Base-by-base conservation (phyloP, 805 yeast genomes). In the Wickerhamiella qilinensis region DNA sequence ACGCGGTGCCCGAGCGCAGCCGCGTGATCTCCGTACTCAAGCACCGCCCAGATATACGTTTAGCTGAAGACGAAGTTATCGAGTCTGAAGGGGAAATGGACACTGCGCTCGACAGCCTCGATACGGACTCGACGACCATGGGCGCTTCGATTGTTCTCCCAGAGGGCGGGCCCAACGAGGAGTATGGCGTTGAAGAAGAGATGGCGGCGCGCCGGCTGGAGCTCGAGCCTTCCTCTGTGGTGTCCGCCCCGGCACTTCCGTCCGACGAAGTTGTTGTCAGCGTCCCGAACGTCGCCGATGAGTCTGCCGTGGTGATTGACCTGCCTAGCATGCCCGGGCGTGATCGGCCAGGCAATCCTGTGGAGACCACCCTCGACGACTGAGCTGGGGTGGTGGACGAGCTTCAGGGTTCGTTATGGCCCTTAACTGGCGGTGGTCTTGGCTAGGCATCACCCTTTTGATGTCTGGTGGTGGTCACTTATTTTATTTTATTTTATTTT, bases 11-110 rank as follows among this genome's bases (percentile, higher is more conserved):
- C 3, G 31, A 29, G 15, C 20, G 30, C 12, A 22, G 33, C n/a
- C 40, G 52, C 20, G 45, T 39, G 20, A 28, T 50, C 16, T 38
- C 34, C 16, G 30, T 50, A n/a, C 29, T n/a, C 4, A 12, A 19
- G 25, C 4, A 4, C 4, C 16, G 17, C 8, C 35, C 35, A 6
- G 25, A 19, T 4, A 11, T 32, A 4, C 11, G 33, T 20, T 4
- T 30, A 20, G 20, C 33, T 15, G 19, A 33, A 20, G 41, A 39
- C 21, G 35, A 31, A 15, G 41, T 35, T 16, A 31, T 25, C 15
- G 30, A 28, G 14, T 16, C 20, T 18, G 38, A 36, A 8, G 33
- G 38, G 16, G 29, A 20, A 11, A 20, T 34, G 30, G 7, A 20
- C 30, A n/a, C n/a, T n/a, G n/a, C n/a, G n/a, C 22, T 19, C 21